Conservation (phyloP, 2,329 filamentous ascomycete genomes). For the Cladorrhinum sp. region DNA sequence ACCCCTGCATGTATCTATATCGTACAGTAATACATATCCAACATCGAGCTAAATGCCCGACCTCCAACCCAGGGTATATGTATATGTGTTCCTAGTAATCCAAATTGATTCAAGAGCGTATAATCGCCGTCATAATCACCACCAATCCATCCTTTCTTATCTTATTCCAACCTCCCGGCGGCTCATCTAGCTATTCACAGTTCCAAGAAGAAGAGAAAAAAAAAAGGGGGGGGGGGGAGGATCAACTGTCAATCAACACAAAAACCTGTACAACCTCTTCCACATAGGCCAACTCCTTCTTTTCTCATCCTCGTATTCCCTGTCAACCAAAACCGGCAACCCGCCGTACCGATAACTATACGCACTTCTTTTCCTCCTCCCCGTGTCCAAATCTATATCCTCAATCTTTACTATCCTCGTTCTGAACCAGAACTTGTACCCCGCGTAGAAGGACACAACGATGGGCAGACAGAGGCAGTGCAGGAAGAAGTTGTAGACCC, state of each 20-base stretch:
- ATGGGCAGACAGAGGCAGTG: constrained; percentile 69
- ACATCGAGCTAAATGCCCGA: not conserved
- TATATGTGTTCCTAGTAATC: no score
- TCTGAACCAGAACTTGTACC: constrained; percentile 71
- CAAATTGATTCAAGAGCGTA: no score
- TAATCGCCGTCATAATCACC: no score
- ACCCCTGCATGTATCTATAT: not conserved
- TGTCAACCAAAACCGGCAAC: constrained; percentile 70
- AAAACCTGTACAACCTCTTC: constrained; percentile 72
- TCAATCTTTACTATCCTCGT: constrained; percentile 64
- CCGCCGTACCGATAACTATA: constrained; percentile 66
- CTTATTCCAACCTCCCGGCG: not conserved
- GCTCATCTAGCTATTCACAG: no score
- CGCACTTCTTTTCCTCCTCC: constrained; percentile 77
- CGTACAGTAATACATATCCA: not conserved
- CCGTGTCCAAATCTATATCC: constrained; percentile 86
- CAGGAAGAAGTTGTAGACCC: constrained; percentile 69
- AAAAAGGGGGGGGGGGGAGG: no score
- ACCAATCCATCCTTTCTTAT: no score
- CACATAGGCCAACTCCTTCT: constrained; percentile 67
- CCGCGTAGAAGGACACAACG: constrained; percentile 64
- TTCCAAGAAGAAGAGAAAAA: no score
- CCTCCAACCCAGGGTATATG: not conserved
- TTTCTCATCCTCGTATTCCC: constrained; percentile 77
- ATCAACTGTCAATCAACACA: constrained; percentile 60